Evolutionary conservation across 768 basidiomycete genomes (phyloP).

Genomic region (Russula brevipes): DNA sequence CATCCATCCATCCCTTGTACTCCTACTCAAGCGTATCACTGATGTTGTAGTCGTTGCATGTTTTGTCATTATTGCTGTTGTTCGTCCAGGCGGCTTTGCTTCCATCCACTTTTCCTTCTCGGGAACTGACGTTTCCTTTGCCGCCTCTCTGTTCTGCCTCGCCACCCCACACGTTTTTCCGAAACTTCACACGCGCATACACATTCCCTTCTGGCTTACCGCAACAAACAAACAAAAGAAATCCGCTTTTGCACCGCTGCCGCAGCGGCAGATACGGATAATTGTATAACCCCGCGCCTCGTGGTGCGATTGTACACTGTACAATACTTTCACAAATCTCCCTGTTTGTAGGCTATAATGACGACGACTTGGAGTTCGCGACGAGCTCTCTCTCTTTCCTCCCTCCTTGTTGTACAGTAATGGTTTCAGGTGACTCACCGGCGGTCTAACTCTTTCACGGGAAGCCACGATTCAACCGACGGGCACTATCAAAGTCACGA

Average conservation of each 20-base stretch:
- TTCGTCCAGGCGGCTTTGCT: no score
- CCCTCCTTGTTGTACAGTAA: no score
- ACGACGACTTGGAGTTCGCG: no score
- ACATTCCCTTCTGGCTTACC: background rate
- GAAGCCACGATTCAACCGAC: no score
- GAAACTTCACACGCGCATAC: background rate
- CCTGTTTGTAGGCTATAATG: no score
- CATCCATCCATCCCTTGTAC: background rate
- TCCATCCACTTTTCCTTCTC: background rate
- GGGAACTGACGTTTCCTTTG: constrained; percentile 5
- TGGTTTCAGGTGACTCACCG: no score
- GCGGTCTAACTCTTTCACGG: no score
- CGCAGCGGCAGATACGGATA: constrained; percentile 11
- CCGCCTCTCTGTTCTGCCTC: background rate
- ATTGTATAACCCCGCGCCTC: constrained; percentile 11
- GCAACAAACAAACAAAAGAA: background rate
- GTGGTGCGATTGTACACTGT: constrained; percentile 3
- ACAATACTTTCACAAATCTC: background rate
- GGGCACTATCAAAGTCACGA: no score
- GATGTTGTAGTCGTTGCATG: background rate
- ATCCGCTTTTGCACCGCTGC: constrained; percentile 14
- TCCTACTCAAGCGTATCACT: constrained; percentile 1
- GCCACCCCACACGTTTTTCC: constrained; percentile 15
- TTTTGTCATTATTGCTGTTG: constrained; percentile 5
- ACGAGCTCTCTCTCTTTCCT: no score